Base-by-base conservation (phyloP, 179 eudicot species). In the Beta lomatogona region DNA sequence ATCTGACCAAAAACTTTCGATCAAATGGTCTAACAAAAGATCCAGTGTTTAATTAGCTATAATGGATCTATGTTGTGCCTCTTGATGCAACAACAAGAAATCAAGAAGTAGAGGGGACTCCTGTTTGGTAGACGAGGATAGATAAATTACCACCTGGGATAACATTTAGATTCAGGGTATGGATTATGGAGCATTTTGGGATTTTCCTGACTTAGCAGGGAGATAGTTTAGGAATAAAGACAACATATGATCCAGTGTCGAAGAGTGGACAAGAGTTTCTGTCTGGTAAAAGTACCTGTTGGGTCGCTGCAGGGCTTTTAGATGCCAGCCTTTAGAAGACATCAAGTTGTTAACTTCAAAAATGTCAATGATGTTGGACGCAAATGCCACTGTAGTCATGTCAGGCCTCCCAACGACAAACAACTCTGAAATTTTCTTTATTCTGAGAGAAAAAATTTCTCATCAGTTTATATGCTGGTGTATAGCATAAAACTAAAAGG, bases 251-350 rank as follows among this genome's bases (percentile, higher is more conserved):
- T 65, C 69, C 41, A 28, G 28, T 12, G 4, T 36, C 3, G 44
- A 6, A 28, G 18, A 28, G 44, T 65, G 44, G 69, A 65, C 44
- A 28, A 63, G 69, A 65, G 53, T 48, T 28, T 25, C 12, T 5
- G 13, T 36, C 1, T 10, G 11, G 54, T 4, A 73, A 19, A 59
- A 46, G 10, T 76, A 94, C 99, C 99, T 91, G 87, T 93, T 95
- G 69, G 98, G 99, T 79, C 95, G 89, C 86, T 94, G 99, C 81
- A 97, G 82, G 52, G 99, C 93, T 84, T 92, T 97, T 77, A 97
- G 87, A 89, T 94, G 99, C 99, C 98, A 94, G 73, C 98, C 98
- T 87, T 94, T 97, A 46, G 93, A 89, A 64, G 98, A 90, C 93
- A 96, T 84, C 15, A 89, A 82, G 84, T 96, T 97, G 70, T 96